Conservation (phyloP, 169 alveolate species). For the Sarcocystis neurona region DNA sequence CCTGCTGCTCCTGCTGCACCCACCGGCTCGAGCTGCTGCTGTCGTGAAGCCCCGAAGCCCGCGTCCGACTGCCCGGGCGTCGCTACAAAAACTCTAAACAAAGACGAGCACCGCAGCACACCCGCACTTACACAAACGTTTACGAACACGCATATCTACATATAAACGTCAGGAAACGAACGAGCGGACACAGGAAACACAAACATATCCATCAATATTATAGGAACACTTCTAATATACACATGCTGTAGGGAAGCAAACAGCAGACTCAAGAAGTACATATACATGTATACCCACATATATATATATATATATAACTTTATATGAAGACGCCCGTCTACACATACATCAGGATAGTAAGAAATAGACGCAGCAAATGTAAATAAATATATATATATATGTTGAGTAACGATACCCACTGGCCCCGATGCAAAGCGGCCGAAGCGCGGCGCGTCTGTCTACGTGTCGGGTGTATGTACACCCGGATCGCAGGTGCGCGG, state of each 20-base stretch:
- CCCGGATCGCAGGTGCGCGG: no score
- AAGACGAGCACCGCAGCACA: not conserved
- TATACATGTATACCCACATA: not conserved
- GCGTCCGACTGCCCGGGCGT: slow-evolving; percentile 31
- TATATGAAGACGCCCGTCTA: not conserved
- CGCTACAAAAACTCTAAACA: not conserved
- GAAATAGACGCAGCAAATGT: not conserved
- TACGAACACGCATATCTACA: not conserved
- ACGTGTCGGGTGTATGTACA: no score
- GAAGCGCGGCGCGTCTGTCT: no score
- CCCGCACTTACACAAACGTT: not conserved
- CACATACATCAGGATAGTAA: not conserved
- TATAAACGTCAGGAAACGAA: not conserved
- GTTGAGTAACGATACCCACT: no score
- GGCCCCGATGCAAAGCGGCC: no score
- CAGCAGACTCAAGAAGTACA: not conserved
- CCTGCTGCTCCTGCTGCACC: no score
- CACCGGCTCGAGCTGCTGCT: no score
- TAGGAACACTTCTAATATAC: not conserved
- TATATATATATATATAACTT: slow-evolving; percentile 16
- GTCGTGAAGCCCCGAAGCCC: slow-evolving; percentile 39
- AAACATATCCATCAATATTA: not conserved
- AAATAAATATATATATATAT: no score
- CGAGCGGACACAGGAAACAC: not conserved
- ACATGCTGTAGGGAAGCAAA: not conserved